Base-by-base conservation (phyloP, 2,329 filamentous ascomycete genomes). In the Claviceps digitariae region DNA sequence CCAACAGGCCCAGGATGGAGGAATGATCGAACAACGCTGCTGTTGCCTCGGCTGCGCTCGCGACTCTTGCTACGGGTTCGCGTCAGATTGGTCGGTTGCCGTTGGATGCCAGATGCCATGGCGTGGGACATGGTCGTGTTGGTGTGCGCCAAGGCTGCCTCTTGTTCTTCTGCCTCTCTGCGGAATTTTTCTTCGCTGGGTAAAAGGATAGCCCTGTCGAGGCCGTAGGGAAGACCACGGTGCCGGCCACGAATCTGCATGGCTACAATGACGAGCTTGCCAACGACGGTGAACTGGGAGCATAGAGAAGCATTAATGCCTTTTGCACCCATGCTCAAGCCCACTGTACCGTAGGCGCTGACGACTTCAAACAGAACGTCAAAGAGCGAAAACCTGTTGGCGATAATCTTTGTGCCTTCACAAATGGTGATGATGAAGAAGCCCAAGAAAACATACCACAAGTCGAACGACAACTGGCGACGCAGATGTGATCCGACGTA, bases 391-490 rank as follows among this genome's bases (percentile, higher is more conserved):
- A 90, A 87, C 3, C 83, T 72, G 34, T 69, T 67, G 3, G 62
- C 77, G 63, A 86, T 74, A 13, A 98, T 74, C 17, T 83, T 81
- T 8, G 62, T 54, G 4, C 90, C 91, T 70, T 98, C 94, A 31
- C 87, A 83, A 61, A 98, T 95, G 56, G 86, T 78, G 62, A 98
- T 86, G 65, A 97, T 80, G 70, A 98, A 98, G 60, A 95, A 82
- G 1, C 93, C 93, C 23, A 97, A 67, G 64, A 95, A 95, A 54
- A 98, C 86, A 63, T 90, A 98, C 93, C 93, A 98, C 68, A 98
- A 69, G 69, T 98, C 93, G 71, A 98, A 98, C 52, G 90, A 95
- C 38, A 98, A 78, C 68, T 98, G 93, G 48, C 87, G 83, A 40
- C 93, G 86, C 66, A 98, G 77, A 79, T 98, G 93, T 51, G 87